These are phyloP conservation scores for Bipolaris cookei DNA, from an alignment of 2,329 filamentous ascomycete genomes.

Conservation along the genomic window DNA sequence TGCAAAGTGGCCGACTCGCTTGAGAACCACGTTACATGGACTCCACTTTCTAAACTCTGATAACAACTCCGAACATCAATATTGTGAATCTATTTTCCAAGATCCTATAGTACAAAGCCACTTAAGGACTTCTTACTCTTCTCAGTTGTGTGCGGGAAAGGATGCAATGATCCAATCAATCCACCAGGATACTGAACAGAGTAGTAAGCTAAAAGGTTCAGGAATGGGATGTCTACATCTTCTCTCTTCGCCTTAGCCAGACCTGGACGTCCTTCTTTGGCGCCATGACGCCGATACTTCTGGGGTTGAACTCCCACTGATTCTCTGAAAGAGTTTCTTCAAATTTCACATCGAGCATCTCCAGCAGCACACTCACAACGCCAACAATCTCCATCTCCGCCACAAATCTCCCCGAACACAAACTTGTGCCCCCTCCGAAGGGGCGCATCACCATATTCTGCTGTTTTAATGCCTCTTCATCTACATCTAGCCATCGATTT, in stretches of 20 bases:
- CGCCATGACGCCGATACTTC: conserved; percentile 3
- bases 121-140: no score
- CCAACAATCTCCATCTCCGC: conserved; percentile 1
- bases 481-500: background rate
- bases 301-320: background rate
- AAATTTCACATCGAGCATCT: background rate
- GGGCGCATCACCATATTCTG: conserved; percentile 1
- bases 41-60: no score
- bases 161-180: no score
- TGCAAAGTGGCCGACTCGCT: no score
- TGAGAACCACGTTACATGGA: no score
- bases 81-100: no score
- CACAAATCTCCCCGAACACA: conserved; percentile 1
- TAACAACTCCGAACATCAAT: no score
- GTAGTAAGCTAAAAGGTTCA: no score
- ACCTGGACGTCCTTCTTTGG: background rate
- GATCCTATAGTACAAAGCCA: no score
- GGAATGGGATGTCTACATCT: background rate
- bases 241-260: background rate
- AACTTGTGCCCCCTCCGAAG: background rate
- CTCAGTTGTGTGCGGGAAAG: no score
- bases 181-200: no score
- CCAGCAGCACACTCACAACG: background rate
- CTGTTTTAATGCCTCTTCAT: background rate
- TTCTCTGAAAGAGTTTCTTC: background rate